phyloP scores from a whole-genome alignment of 2,329 filamentous ascomycete species.

The Dothidotthia symphoricarpi region DNA sequence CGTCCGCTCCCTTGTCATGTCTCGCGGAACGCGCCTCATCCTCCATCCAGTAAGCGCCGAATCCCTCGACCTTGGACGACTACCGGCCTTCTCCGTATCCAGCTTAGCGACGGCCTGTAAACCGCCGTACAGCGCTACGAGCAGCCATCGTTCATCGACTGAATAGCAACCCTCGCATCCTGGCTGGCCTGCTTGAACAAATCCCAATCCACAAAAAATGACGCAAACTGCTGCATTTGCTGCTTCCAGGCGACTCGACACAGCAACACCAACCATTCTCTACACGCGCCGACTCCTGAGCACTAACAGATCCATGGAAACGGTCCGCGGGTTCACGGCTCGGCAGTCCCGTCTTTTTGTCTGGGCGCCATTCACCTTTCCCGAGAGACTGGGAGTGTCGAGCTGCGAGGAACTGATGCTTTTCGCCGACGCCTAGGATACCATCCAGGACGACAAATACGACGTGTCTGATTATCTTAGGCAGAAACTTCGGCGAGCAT shows the following conservation, averaged over 20 bases:
- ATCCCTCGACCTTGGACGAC: neutral
- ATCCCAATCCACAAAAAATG: no score
- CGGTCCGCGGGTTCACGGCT: constrained; percentile 18
- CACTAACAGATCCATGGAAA: constrained; percentile 15
- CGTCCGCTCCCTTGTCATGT: neutral
- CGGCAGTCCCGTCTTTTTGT: constrained; percentile 16
- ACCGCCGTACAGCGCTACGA: constrained; percentile 1
- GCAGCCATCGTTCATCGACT: neutral
- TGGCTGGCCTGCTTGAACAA: neutral
- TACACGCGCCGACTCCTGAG: constrained; percentile 1
- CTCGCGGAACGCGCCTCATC: constrained; percentile 5
- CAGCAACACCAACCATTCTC: constrained; percentile 5
- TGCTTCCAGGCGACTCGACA: neutral
- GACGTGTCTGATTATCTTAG: no score
- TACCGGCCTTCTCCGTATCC: constrained; percentile 8
- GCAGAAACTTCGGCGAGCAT: no score
- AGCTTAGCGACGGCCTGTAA: constrained; percentile 11
- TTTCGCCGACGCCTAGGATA: constrained; percentile 3
- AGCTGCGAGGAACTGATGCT: neutral
- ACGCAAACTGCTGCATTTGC: no score
- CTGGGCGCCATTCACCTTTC: constrained; percentile 9
- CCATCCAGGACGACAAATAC: no score
- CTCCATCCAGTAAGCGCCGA: constrained; percentile 9
- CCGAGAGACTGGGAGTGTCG: neutral
- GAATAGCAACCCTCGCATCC: neutral